Conservation (phyloP, 257 asterid genomes). For the Euphrasia confusa region DNA sequence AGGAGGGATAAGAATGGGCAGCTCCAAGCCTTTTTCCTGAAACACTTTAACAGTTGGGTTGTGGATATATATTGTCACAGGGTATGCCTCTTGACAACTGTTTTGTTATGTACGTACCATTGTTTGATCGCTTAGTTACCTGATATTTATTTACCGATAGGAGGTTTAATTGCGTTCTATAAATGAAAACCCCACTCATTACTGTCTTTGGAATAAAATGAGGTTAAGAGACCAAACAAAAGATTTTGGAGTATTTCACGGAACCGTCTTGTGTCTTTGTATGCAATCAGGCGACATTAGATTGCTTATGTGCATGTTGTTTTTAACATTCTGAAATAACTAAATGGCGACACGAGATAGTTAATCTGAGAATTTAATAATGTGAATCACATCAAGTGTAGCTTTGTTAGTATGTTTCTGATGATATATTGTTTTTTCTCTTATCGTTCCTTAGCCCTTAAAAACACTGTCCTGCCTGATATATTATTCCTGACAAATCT, state of each 20-base stretch:
- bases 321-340: background rate
- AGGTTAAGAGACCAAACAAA: no score
- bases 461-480: background rate
- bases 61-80: conserved; percentile 84
- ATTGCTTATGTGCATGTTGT: no score
- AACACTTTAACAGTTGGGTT: conserved; percentile 84
- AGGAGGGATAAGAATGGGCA: conserved; percentile 81
- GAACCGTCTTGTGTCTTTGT: no score
- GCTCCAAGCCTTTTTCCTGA: conserved; percentile 66
- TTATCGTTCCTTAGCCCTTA: background rate
- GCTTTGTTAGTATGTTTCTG: background rate
- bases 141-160: background rate
- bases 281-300: no score
- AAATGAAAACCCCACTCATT: background rate
- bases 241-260: no score
- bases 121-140: background rate
- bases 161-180: background rate
- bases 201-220: no score
- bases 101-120: background rate
- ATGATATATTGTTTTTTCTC: background rate
- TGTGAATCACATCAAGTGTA: background rate
- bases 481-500: background rate
- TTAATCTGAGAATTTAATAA: background rate
- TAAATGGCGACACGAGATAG: background rate
- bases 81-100: conserved; percentile 40